phyloP scores from a whole-genome alignment of 352 stramenopile species.

The Phytopythium sindhum region DNA sequence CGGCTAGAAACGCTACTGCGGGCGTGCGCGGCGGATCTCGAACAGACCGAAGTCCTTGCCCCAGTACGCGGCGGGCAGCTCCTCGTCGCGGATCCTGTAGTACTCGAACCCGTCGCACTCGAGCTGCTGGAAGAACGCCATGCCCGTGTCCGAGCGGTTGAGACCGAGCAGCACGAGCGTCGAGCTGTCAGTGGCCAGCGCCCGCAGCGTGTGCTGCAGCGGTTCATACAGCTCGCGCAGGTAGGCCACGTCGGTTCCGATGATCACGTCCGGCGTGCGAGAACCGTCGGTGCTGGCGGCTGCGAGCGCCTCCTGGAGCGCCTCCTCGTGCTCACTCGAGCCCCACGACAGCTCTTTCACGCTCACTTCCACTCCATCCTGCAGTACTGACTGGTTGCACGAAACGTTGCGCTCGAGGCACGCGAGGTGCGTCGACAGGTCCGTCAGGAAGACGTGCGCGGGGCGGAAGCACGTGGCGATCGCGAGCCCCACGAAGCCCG shows the following conservation, averaged over 20 bases:
- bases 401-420: constrained; percentile 61
- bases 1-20: not conserved
- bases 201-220: constrained; percentile 56
- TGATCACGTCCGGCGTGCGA: constrained; percentile 43
- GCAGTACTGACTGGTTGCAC: constrained; percentile 33
- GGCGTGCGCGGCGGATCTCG: constrained; percentile 39
- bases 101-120: constrained; percentile 72
- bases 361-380: constrained; percentile 36
- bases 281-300: constrained; percentile 7
- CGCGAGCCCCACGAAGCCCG: constrained; percentile 71
- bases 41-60: constrained; percentile 83
- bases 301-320: constrained; percentile 36
- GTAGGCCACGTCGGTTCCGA: constrained; percentile 83
- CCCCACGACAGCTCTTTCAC: constrained; percentile 65
- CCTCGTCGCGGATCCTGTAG: constrained; percentile 74
- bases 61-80: constrained; percentile 48
- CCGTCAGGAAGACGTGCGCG: constrained; percentile 56
- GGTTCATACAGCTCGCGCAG: constrained; percentile 70
- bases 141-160: constrained; percentile 63
- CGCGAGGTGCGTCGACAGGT: constrained; percentile 53
- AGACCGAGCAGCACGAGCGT: constrained; percentile 73
- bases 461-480: constrained; percentile 58
- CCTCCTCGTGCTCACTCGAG: constrained; percentile 30
- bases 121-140: constrained; percentile 67
- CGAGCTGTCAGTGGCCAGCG: constrained; percentile 24